These are phyloP conservation scores for Rhodotorula sp. DNA, from an alignment of 1,284 basidiomycete species.

Conservation along the genomic window DNA sequence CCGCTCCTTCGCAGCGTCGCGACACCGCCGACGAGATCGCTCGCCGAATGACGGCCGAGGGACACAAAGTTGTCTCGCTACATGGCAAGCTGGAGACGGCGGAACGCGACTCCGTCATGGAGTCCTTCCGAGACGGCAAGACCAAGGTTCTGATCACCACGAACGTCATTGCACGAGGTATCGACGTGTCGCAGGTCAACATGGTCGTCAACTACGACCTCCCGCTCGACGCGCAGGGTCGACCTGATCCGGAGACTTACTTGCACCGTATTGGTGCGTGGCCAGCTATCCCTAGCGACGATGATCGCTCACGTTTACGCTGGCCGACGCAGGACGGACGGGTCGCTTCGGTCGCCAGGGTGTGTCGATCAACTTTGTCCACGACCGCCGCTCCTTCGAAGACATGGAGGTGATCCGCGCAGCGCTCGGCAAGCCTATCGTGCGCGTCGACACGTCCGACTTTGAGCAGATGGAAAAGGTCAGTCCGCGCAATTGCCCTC, in stretches of 20 bases:
- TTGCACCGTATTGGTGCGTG: constrained; percentile 90
- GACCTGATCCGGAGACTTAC: constrained; percentile 93
- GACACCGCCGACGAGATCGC: constrained; percentile 92
- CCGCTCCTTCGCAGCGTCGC: constrained; percentile 60
- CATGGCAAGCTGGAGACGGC: constrained; percentile 88
- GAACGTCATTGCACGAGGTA: constrained; percentile 96
- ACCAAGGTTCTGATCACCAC: constrained; percentile 98
- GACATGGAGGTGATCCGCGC: constrained; percentile 80
- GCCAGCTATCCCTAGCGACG: neutral
- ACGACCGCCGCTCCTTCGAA: constrained; percentile 75
- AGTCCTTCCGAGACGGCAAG: constrained; percentile 90
- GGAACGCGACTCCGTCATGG: constrained; percentile 89
- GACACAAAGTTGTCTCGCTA: constrained; percentile 92
- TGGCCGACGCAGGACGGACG: constrained; percentile 66
- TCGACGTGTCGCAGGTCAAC: constrained; percentile 98
- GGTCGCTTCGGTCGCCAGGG: constrained; percentile 94
- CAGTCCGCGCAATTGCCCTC: constrained; percentile 10
- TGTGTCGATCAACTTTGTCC: constrained; percentile 94
- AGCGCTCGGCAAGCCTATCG: constrained; percentile 69
- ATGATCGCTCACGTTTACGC: neutral
- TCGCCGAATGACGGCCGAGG: constrained; percentile 82
- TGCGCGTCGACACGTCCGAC: constrained; percentile 76
- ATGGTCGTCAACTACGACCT: constrained; percentile 94
- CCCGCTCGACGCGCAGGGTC: constrained; percentile 64
- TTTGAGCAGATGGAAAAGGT: constrained; percentile 88